These are phyloP conservation scores for Arthrobotrys conoides DNA, from an alignment of 2,329 filamentous ascomycete genomes.

Conservation along the genomic window DNA sequence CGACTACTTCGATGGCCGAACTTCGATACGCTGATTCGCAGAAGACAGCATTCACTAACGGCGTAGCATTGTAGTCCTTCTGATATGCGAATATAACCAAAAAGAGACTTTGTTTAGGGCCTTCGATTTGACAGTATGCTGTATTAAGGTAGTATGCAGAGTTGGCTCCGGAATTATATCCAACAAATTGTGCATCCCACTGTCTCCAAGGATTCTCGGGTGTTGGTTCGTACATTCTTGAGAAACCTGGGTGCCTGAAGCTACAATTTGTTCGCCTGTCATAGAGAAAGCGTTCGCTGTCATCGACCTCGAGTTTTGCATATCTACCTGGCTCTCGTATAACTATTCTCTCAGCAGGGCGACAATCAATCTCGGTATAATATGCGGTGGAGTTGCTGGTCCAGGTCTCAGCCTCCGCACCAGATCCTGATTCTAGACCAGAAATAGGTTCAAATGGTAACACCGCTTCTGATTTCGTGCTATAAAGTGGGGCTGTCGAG, in stretches of 20 bases:
- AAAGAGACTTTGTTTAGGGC: slow-evolving; percentile 40
- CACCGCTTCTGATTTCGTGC: slow-evolving; percentile 54
- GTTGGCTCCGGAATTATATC: slow-evolving; percentile 36
- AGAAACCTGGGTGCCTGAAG: slow-evolving; percentile 21
- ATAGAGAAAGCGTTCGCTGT: slow-evolving; percentile 12
- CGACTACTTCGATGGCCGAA: slow-evolving; percentile 39
- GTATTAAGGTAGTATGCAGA: slow-evolving; percentile 43
- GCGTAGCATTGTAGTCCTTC: slow-evolving; percentile 28
- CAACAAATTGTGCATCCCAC: slow-evolving; percentile 39
- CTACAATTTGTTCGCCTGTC: slow-evolving; percentile 45
- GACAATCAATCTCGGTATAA: slow-evolving; percentile 49
- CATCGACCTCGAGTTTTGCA: background rate
- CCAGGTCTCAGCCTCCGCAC: slow-evolving; percentile 49
- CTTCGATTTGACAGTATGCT: slow-evolving; percentile 8
- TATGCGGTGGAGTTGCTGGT: slow-evolving; percentile 60
- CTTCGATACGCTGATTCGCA: slow-evolving; percentile 55
- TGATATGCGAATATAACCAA: slow-evolving; percentile 50
- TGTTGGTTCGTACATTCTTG: background rate
- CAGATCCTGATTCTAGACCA: background rate
- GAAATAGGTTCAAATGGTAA: slow-evolving; percentile 59
- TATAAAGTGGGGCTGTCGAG: slow-evolving; percentile 54
- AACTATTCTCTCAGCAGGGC: slow-evolving; percentile 14
- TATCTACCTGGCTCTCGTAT: background rate
- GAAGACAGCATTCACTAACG: slow-evolving; percentile 37
- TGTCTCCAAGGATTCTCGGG: slow-evolving; percentile 15